These are phyloP conservation scores for Colletotrichum tofieldiae DNA, from an alignment of 2,329 filamentous ascomycete species.

Conservation along the genomic window DNA sequence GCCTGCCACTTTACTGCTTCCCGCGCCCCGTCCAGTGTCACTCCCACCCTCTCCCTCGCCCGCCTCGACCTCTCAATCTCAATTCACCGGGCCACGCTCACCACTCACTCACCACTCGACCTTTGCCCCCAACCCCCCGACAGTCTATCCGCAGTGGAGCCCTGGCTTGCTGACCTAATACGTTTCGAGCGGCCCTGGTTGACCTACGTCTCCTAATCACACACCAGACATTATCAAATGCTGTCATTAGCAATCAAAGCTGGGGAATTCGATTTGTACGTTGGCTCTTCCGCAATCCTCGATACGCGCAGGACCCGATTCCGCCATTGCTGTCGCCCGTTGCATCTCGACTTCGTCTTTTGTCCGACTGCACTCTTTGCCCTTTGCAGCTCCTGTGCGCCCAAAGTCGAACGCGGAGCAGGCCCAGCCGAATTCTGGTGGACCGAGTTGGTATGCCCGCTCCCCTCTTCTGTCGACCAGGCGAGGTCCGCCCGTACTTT, in stretches of 20 bases:
- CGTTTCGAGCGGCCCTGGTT: conserved; percentile 45
- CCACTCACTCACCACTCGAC: not conserved
- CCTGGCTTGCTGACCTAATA: conserved; percentile 47
- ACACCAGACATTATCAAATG: conserved; percentile 49
- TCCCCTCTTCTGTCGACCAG: conserved; percentile 30
- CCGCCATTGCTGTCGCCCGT: conserved; percentile 8
- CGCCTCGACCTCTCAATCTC: conserved; percentile 16
- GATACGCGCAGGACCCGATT: conserved; percentile 3
- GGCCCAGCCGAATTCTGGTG: conserved; percentile 40
- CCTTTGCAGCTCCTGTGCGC: conserved; percentile 25
- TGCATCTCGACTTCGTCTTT: conserved; percentile 16
- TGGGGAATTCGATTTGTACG: conserved; percentile 30
- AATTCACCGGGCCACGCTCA: not conserved
- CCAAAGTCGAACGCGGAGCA: conserved; percentile 35
- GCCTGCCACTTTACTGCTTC: not conserved
- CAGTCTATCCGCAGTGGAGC: conserved; percentile 35
- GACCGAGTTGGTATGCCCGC: conserved; percentile 43
- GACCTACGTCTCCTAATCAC: conserved; percentile 51
- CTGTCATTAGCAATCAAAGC: conserved; percentile 51
- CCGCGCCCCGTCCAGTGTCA: not conserved
- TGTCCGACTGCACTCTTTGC: conserved; percentile 8
- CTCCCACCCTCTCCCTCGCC: conserved; percentile 2
- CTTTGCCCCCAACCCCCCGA: conserved; percentile 24
- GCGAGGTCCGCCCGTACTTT: conserved; percentile 26
- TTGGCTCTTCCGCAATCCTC: conserved; percentile 31